Conservation (phyloP, 306 rosid species). For the Lathyrus oleraceus region DNA sequence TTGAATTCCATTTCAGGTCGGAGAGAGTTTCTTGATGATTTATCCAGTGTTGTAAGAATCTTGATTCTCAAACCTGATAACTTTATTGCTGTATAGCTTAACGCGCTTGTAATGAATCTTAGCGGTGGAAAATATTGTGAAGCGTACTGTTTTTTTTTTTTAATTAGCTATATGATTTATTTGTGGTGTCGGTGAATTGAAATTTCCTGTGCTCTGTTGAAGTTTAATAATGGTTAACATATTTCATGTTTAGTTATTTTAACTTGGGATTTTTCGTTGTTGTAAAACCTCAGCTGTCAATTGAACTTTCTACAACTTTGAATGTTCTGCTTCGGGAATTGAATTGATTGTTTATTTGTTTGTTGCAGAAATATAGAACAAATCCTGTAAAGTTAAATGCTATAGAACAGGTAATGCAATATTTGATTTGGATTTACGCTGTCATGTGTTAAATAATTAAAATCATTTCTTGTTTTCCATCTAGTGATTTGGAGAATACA, state of each 20-base stretch:
- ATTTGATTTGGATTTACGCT: constrained; percentile 1
- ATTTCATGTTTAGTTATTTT: constrained; percentile 14
- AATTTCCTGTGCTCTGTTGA: constrained; percentile 20
- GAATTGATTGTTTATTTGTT: constrained; percentile 38
- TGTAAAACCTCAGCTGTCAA: constrained; percentile 10
- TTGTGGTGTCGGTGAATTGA: constrained; percentile 24
- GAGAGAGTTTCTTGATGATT: constrained; percentile 65
- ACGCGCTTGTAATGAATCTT: constrained; percentile 6
- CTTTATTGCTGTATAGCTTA: constrained; percentile 5
- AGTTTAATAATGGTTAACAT: not conserved
- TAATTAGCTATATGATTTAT: not conserved
- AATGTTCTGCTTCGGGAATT: constrained; percentile 31
- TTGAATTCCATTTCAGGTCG: constrained; percentile 53
- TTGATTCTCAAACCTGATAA: not conserved
- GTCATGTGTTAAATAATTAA: not conserved
- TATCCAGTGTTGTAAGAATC: constrained; percentile 73
- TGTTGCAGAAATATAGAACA: constrained; percentile 73
- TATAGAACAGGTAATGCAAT: constrained; percentile 61
- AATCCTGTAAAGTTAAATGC: constrained; percentile 62
- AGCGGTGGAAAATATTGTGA: constrained; percentile 12
- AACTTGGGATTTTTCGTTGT: not conserved
- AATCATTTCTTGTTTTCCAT: not conserved
- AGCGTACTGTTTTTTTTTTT: not conserved
- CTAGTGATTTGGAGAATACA: not conserved
- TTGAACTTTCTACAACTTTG: constrained; percentile 23